Base-by-base conservation (phyloP, 2,329 filamentous ascomycete species). In the Aureobasidium lini region DNA sequence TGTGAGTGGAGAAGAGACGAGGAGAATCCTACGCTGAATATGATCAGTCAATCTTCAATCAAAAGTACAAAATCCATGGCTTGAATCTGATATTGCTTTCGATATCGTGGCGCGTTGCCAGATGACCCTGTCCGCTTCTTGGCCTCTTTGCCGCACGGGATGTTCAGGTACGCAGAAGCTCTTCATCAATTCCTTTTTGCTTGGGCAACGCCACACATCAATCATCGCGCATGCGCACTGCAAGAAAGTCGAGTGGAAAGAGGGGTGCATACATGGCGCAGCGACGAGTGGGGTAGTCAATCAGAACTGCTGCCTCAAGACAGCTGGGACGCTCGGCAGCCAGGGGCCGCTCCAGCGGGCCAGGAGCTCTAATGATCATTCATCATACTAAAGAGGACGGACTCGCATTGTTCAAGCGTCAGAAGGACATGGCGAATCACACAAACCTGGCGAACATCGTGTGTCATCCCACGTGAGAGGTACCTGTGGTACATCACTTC, bases 111-210 rank as follows among this genome's bases (percentile, higher is more conserved):
- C 54, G 54, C 28, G n/a, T 39, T 40, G n/a, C 32, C 54, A 48
- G 54, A 57, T 57, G 54, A 57, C 54, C 31, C 34, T 57, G 31
- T 34, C 52, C n/a, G 44, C 43, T 48, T 39, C 54, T 57, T 39
- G 34, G 32, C 54, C 13, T 18, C 6, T 4, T 47, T 32, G 32
- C 54, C 13, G 32, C 11, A 31, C 32, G 32, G 42, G 53, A 57
- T 48, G 23, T 48, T 57, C 54, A 57, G 54, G 54, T 48, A 57
- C 54, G 54, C 43, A 48, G 40, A 46, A 37, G 18, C 54, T 57
- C n/a, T 57, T 47, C 15, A 32, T 43, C 31, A 15, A 37, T 39
- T 16, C 10, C 15, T 28, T 15, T 15, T 16, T 57, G 18, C 54
- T 57, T 23, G 23, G n/a, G 34, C n/a, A 23, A 23, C 32, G 54